A percentile compares a stretch with the other conserved stretches of the same genome.
phyloP scores from a whole-genome alignment of 1,139 yeast species.

The Citeromyces hawaiiensis region DNA sequence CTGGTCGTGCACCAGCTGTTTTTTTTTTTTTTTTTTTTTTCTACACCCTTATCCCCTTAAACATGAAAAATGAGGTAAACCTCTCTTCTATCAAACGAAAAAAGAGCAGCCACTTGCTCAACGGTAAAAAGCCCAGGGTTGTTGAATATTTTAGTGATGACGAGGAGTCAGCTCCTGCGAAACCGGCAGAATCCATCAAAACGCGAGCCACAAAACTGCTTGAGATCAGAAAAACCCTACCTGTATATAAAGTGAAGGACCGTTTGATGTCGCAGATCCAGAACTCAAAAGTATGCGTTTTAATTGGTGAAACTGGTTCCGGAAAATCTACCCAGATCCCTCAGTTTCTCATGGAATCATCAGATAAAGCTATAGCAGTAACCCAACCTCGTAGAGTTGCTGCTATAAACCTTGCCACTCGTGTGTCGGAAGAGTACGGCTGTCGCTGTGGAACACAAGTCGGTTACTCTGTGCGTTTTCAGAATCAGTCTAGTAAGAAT shows the following conservation, averaged over 20 bases:
- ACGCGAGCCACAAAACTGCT: conserved; percentile 34
- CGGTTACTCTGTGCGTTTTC: conserved; percentile 92
- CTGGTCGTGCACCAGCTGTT: neutral
- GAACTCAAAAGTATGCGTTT: conserved; percentile 53
- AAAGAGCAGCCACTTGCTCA: neutral
- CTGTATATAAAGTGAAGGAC: conserved; percentile 63
- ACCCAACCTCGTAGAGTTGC: conserved; percentile 98
- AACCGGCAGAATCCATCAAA: conserved; percentile 15
- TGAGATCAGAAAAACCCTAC: conserved; percentile 43
- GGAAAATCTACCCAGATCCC: conserved; percentile 98
- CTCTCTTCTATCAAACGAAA: neutral
- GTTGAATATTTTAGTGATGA: conserved; percentile 14
- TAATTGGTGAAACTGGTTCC: conserved; percentile 96
- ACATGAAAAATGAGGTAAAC: neutral
- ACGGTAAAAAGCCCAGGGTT: conserved; percentile 2
- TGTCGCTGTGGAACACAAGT: conserved; percentile 65
- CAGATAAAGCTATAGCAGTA: conserved; percentile 57
- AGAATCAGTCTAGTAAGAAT: conserved; percentile 30
- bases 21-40: too few species aligned
- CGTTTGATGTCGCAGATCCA: conserved; percentile 43
- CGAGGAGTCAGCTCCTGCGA: conserved; percentile 12
- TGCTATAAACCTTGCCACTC: conserved; percentile 83
- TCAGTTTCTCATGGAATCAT: conserved; percentile 55
- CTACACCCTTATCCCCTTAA: neutral
- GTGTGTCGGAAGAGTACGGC: conserved; percentile 87